Evolutionary conservation across 495 filamentous ascomycete genomes (phyloP), one percentile per base, ranked within the genome.

Genomic region (Podospora appendiculata): DNA sequence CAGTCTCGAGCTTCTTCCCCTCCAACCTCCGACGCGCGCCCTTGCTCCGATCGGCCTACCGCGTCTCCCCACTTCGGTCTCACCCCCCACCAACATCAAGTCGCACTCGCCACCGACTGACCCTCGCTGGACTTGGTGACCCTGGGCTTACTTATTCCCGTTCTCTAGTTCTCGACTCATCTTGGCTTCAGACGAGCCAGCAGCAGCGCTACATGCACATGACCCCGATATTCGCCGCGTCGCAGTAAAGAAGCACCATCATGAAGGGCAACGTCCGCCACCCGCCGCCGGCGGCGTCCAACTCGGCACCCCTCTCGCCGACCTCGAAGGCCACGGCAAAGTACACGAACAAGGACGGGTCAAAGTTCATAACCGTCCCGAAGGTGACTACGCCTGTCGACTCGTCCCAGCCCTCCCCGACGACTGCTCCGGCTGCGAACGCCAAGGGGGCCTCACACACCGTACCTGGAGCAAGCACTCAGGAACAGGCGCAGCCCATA

Each of bases 301-400:
- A 70, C 51, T 57, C 63, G 33, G 60, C 70, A 42, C 58, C 67
- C 9, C 62, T 65, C 35, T 70, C 71, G 34, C 70, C 73, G 6
- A 64, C 59, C 38, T 54, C 70, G 16, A 77, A 76, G 60, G 50
- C 62, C 49, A 79, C 78, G 8, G 74, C 77, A 1, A 82, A 79
- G 47, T 81, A 81, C 57, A 77, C 77, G 34, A 85, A 83, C 63
- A 85, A 84, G 61, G 81, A 85, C 70, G 82, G 81, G 40, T 82
- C 81, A 33, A 84, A 85, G 68, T 80, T 79, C 62, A 84, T 84
- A 58, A 83, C 79, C 35, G 77, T 84, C 48, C 81, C 81, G n/a
- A 82, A 84, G 65, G 68, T 67, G 45, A 73, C 60, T 41, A 71
- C 71, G 34, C 69, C 72, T 33, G 70, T 70, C 51, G 78, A 81